phyloP scores from a whole-genome alignment of 192 early-diverging fungal genomes.

The Lunasporangiospora selenospora region DNA sequence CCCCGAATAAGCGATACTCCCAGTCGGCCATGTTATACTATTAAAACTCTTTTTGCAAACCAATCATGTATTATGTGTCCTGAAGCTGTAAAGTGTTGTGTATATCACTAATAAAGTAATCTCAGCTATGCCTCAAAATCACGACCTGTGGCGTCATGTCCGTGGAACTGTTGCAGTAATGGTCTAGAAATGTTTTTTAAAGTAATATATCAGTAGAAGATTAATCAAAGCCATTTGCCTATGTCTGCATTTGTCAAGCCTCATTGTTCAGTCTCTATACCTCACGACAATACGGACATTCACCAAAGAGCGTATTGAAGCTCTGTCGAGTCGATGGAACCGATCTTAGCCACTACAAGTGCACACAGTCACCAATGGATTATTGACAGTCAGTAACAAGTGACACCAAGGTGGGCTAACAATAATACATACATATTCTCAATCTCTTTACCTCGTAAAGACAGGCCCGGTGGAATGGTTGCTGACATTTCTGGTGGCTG shows the following conservation, averaged over 20 bases:
- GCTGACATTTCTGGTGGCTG: slow-evolving; percentile 34
- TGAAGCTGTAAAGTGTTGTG: too few species aligned
- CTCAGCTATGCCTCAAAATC: too few species aligned
- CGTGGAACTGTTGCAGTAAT: slow-evolving; percentile 40
- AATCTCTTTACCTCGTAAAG: slow-evolving; percentile 26
- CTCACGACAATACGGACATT: slow-evolving; percentile 38
- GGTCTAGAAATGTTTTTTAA: slow-evolving; percentile 26
- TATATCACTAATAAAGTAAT: too few species aligned
- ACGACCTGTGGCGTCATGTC: neutral
- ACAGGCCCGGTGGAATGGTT: slow-evolving; percentile 27
- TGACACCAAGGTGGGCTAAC: neutral
- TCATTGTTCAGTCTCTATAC: too few species aligned
- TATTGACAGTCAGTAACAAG: too few species aligned
- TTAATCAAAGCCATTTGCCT: too few species aligned
- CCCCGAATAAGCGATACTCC: too few species aligned
- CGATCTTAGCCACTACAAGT: slow-evolving; percentile 35
- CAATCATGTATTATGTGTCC: too few species aligned
- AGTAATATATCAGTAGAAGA: too few species aligned
- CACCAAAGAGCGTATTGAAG: slow-evolving; percentile 43
- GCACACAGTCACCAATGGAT: neutral
- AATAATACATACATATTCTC: neutral
- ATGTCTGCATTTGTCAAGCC: too few species aligned
- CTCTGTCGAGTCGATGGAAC: slow-evolving; percentile 34
- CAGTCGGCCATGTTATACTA: too few species aligned
- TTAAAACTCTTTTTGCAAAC: too few species aligned